phyloP scores from a whole-genome alignment of 495 filamentous ascomycete species.

The Immersiella caudata region DNA sequence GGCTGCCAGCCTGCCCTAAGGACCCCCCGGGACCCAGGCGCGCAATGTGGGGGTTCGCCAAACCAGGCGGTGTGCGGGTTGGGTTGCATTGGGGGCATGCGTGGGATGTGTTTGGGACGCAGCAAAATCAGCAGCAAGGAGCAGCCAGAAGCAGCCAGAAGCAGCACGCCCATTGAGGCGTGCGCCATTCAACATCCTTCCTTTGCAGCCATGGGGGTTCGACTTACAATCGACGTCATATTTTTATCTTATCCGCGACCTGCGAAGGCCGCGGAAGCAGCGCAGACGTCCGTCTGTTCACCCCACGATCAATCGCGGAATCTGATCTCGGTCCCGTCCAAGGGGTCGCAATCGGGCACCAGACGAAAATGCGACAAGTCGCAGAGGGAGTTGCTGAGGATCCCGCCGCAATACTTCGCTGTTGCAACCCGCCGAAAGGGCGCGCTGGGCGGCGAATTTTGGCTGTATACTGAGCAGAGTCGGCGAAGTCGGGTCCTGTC shows the following conservation, averaged over 20 bases:
- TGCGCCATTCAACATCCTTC: not conserved
- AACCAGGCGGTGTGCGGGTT: slow-evolving; percentile 16
- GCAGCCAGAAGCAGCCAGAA: slow-evolving; percentile 10
- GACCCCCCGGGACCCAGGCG: not conserved
- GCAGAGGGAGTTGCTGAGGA: not conserved
- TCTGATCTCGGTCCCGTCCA: not conserved
- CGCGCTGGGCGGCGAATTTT: not conserved
- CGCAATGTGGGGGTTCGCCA: slow-evolving; percentile 7
- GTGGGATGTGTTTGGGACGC: slow-evolving; percentile 13
- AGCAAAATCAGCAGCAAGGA: not conserved
- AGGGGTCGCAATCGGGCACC: slow-evolving; percentile 11
- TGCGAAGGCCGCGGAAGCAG: slow-evolving; percentile 9
- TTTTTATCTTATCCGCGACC: slow-evolving; percentile 23
- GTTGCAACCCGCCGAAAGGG: no score
- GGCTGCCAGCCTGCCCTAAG: slow-evolving; percentile 3
- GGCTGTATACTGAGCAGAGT: not conserved
- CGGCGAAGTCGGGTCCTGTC: not conserved
- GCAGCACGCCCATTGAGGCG: not conserved
- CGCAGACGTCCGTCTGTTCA: not conserved
- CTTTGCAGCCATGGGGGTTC: slow-evolving; percentile 16
- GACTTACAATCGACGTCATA: slow-evolving; percentile 54
- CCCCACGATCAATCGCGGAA: slow-evolving; percentile 11
- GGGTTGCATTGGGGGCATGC: slow-evolving; percentile 14
- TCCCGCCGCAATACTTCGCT: not conserved
- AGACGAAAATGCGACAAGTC: not conserved